Evolutionary conservation across 768 basidiomycete species (phyloP), one percentile per base, ranked within the genome.

Genomic region (Brasilioporus rufonigricans): DNA sequence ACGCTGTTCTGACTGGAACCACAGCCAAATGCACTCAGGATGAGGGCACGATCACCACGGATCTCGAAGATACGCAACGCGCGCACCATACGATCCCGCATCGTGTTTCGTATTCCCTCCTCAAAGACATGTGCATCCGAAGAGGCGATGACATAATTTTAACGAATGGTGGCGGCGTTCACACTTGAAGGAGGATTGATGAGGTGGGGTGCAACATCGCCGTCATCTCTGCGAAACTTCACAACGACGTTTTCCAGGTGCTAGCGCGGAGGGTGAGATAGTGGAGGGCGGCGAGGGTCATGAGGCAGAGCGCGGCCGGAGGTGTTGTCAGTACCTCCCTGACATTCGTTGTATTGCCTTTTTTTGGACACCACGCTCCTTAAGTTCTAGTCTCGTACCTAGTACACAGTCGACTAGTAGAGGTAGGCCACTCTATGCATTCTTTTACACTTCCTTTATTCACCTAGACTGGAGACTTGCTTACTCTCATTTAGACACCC

Each of bases 261-360:
- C 79, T 73, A 0, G 74, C 71, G 33, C 81, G 81, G 7, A 75
- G 62, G 52, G 73, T 74, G 12, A 81, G 93, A 58, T 89, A 86
- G 40, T 91, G 85, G 43, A 91, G 67, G 36, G 86, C 80, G 21
- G 91, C 87, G 61, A 95, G 80, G 59, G n/a, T n/a, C n/a, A 95
- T 70, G 47, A 96, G 83, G 68, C 88, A 93, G 31, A 94, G 73
- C 0, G 89, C 92, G 0, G 91, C 85, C 1, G 93, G 93, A n/a
- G n/a, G n/a, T n/a, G n/a, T n/a, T n/a, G n/a, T n/a, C n/a, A n/a
- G n/a, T n/a, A n/a, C n/a, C n/a, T n/a, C n/a, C n/a, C n/a, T n/a
- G n/a, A n/a, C n/a, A n/a, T n/a, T n/a, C n/a, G n/a, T n/a, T n/a
- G n/a, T n/a, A n/a, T n/a, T n/a, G n/a, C n/a, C n/a, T n/a, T n/a